Base-by-base conservation (phyloP, 352 stramenopile species). In the Peronospora farinosa region DNA sequence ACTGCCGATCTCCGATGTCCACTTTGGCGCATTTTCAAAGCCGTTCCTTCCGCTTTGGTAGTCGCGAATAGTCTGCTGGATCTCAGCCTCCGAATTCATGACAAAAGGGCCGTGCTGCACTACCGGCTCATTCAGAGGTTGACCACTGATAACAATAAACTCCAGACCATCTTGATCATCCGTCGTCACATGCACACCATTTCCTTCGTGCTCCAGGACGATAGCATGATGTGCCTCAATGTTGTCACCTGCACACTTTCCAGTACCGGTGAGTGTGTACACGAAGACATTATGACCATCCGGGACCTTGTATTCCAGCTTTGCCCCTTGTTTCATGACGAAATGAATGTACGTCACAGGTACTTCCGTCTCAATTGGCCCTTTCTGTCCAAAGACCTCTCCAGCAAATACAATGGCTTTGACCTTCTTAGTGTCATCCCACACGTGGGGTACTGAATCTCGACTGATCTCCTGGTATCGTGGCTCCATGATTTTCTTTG, bases 51-150 rank as follows among this genome's bases (percentile, higher is more conserved):
- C 69, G 13, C 53, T 58, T 27, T 80, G 64, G 51, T 74, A 86
- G 57, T 86, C 73, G 4, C 54, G 52, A 28, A 85, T 73, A 4
- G 70, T 78, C 53, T 82, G 55, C 8, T 69, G 68, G 21, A 86
- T 84, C 44, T 84, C 72, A 1, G 51, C 54, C 23, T 70, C 43
- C 27, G 67, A 82, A 27, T 57, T 85, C 75, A 88, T 88, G 44
- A 88, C 75, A 38, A 86, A 88, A 16, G 78, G 75, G 10, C 78
- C 78, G 40, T 89, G 77, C 47, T 84, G 76, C 30, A 77, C 67
- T 8, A 87, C 64, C 6, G 71, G 69, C 44, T 89, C 78, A 40
- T 83, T 68, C 35, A 89, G 37, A 1, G 75, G 78, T 54, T 81
- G 46, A 13, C 73, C 75, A 33, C 51, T 73, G 43, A 84, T 67